A percentile compares a stretch with the other conserved stretches of the same genome.
phyloP scores from a whole-genome alignment of 768 basidiomycete genomes.

The Candolleomyces eurysporus region DNA sequence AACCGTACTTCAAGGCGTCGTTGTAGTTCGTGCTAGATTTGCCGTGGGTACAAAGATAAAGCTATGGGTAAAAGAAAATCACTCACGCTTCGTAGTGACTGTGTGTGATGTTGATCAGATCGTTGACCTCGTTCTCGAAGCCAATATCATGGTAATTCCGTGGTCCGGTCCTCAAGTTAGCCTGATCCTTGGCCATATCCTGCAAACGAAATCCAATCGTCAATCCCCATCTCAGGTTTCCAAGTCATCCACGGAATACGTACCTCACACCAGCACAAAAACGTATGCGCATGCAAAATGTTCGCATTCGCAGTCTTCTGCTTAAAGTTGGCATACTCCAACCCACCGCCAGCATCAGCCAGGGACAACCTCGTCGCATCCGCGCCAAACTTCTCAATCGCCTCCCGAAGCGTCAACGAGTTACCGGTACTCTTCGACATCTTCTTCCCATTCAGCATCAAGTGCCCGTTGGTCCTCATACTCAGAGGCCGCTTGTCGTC shows the following conservation, averaged over 20 bases:
- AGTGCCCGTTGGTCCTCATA: slow-evolving; percentile 93
- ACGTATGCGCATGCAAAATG: slow-evolving; percentile 88
- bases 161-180: slow-evolving; percentile 70
- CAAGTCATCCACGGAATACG: too few relatives aligned
- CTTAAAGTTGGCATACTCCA: slow-evolving; percentile 99
- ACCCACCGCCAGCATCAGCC: slow-evolving; percentile 95
- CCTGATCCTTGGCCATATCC: slow-evolving; percentile 78
- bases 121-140: slow-evolving; percentile 90
- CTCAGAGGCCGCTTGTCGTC: slow-evolving; percentile 86
- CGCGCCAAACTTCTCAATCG: slow-evolving; percentile 93
- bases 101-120: slow-evolving; percentile 80
- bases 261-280: slow-evolving; percentile 91
- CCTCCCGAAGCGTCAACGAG: slow-evolving; percentile 85
- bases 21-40: slow-evolving; percentile 83
- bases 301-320: slow-evolving; percentile 98
- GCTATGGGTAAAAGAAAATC: neutral
- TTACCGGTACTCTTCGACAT: slow-evolving; percentile 99
- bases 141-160: slow-evolving; percentile 83
- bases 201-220: slow-evolving; percentile 20
- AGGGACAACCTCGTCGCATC: slow-evolving; percentile 89
- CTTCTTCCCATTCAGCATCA: slow-evolving; percentile 97
- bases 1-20: slow-evolving; percentile 91
- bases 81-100: slow-evolving; percentile 79
- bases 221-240: too few relatives aligned
- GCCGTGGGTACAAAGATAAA: neutral